phyloP scores from a whole-genome alignment of 148 eudicot species.

The Spergularia bocconei region DNA sequence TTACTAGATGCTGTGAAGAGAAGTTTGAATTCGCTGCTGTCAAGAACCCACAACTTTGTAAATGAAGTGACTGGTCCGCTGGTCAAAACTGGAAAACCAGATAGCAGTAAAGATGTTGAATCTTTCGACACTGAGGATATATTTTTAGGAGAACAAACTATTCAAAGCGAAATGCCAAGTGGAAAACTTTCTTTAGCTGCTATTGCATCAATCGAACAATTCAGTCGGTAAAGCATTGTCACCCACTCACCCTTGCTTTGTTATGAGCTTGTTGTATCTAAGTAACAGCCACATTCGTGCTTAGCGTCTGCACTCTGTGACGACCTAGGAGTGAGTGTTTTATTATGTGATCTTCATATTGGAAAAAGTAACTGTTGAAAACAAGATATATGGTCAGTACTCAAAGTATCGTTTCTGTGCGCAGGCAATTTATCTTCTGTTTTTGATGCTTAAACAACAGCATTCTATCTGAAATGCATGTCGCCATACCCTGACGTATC shows the following conservation, averaged over 20 bases:
- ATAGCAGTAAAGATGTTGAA: conserved; percentile 32
- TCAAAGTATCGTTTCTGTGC: not conserved
- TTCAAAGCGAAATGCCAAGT: conserved; percentile 52
- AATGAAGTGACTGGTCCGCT: conserved; percentile 71
- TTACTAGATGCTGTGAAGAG: conserved; percentile 69
- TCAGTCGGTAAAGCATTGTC: conserved; percentile 60
- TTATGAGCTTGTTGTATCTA: not conserved
- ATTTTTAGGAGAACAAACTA: conserved; percentile 61
- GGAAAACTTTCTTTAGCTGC: conserved; percentile 75
- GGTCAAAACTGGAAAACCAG: conserved; percentile 61
- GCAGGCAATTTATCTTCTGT: not conserved
- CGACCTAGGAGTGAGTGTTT: not conserved
- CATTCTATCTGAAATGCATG: not conserved
- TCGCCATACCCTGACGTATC: not conserved
- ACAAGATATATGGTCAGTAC: not conserved
- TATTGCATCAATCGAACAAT: conserved; percentile 78
- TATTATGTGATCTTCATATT: not conserved
- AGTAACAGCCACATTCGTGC: not conserved
- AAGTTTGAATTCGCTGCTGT: conserved; percentile 58
- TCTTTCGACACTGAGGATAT: conserved; percentile 54
- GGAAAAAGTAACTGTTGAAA: not conserved
- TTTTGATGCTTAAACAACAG: not conserved
- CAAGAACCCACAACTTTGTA: conserved; percentile 65
- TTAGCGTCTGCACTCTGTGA: not conserved
- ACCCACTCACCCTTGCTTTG: conserved; percentile 16